Percentiles rank a stretch among this genome's conserved stretches.
Evolutionary conservation across 208 protist species (phyloP).

Genomic region (Trypanosoma caninum): DNA sequence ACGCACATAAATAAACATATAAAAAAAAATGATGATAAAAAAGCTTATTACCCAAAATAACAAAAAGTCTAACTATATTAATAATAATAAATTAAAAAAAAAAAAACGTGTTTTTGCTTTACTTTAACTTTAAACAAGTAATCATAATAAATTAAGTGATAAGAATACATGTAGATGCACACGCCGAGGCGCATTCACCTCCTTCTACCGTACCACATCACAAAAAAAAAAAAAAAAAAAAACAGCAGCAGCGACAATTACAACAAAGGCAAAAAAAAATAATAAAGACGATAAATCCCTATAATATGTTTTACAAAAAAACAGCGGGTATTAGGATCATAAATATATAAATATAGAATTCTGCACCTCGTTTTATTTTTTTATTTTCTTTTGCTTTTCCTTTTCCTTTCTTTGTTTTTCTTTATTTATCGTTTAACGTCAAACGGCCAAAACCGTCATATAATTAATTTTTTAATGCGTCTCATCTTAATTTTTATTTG

Average conservation of each 20-base stretch:
- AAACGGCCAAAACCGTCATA: too few species aligned
- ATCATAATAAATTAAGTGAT: too few species aligned
- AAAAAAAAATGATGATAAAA: conserved; percentile 2
- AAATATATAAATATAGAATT: conserved; percentile 4
- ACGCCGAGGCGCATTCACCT: too few species aligned
- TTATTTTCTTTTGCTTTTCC: neutral
- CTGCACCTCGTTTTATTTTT: neutral
- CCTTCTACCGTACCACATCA: too few species aligned
- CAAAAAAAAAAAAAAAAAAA: conserved; percentile 22
- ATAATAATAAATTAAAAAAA: too few species aligned
- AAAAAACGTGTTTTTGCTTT: too few species aligned
- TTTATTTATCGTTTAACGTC: neutral
- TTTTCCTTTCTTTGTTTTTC: neutral
- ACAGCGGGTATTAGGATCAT: too few species aligned
- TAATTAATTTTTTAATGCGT: too few species aligned
- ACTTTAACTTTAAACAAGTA: too few species aligned
- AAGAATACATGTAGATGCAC: too few species aligned
- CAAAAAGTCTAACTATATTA: too few species aligned
- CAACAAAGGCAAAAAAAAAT: conserved; percentile 3
- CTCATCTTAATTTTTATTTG: too few species aligned
- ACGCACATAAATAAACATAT: neutral
- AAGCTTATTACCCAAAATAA: conserved; percentile 14
- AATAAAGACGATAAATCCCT: neutral
- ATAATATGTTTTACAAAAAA: neutral
- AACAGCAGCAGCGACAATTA: neutral